Percentiles rank a stretch among this genome's conserved stretches.
Conservation (phyloP, 1,284 basidiomycete species). For the Fomitopsis pinicola region DNA sequence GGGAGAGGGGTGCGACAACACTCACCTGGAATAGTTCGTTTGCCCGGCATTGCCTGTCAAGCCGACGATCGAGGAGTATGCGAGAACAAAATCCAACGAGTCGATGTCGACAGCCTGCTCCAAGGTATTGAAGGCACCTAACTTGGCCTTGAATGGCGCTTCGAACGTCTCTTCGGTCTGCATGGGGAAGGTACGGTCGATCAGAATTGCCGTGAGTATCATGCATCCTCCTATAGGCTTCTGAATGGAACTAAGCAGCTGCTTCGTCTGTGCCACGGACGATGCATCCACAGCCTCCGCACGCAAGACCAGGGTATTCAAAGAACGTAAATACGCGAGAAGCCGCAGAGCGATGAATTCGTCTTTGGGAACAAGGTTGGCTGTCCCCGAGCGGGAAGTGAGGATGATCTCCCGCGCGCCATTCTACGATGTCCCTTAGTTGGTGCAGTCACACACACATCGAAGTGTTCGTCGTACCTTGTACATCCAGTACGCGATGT, state of each 20-base stretch:
- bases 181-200: conserved; percentile 28
- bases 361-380: conserved; percentile 12
- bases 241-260: conserved; percentile 7
- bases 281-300: conserved; percentile 29
- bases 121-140: conserved; percentile 25
- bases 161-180: conserved; percentile 29
- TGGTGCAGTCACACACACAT: not conserved
- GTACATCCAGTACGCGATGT: conserved; percentile 38
- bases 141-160: conserved; percentile 26
- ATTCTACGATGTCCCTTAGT: conserved; percentile 17
- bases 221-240: conserved; percentile 16
- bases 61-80: conserved; percentile 32
- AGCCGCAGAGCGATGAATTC: conserved; percentile 21
- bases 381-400: conserved; percentile 31
- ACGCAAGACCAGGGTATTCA: conserved; percentile 23
- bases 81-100: conserved; percentile 33
- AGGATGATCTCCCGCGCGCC: conserved; percentile 33
- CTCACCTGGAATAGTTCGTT: conserved; percentile 36
- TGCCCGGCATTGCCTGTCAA: conserved; percentile 37
- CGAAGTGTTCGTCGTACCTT: conserved; percentile 19
- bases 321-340: conserved; percentile 24
- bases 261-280: conserved; percentile 12
- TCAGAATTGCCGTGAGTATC: conserved; percentile 29
- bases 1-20: not conserved
- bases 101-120: conserved; percentile 17